A percentile compares a stretch with the other conserved stretches of the same genome.
Conservation (phyloP, 2,329 filamentous ascomycete species). For the Beauveria sp. region DNA sequence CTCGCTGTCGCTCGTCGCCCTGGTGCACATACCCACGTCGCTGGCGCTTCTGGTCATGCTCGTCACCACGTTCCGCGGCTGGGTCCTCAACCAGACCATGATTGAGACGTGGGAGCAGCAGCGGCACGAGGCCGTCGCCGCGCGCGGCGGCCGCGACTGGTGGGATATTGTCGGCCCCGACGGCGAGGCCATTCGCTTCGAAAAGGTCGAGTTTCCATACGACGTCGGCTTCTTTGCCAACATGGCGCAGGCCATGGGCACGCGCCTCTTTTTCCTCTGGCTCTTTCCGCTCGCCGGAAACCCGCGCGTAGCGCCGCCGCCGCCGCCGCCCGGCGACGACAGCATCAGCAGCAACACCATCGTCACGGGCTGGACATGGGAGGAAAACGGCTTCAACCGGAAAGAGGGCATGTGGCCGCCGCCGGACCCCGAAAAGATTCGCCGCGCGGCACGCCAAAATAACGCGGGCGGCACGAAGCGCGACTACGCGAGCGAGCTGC, state of each 20-base stretch:
- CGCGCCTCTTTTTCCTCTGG: conserved; percentile 58
- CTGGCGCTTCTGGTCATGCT: conserved; percentile 60
- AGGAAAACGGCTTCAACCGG: conserved; percentile 72
- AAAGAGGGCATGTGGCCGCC: conserved; percentile 54
- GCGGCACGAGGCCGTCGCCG: conserved; percentile 50
- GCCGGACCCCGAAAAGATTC: conserved; percentile 52
- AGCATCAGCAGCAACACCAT: background rate
- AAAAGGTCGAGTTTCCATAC: conserved; percentile 71
- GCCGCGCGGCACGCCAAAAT: conserved; percentile 32
- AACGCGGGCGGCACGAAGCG: conserved; percentile 28
- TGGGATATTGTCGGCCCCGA: conserved; percentile 31
- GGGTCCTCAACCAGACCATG: conserved; percentile 65
- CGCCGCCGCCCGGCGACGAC: conserved; percentile 28
- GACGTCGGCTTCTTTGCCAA: conserved; percentile 71
- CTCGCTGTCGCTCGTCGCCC: conserved; percentile 51
- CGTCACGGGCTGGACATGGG: conserved; percentile 50
- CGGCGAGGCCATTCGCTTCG: conserved; percentile 40
- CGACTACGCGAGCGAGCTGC: conserved; percentile 26
- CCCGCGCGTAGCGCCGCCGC: conserved; percentile 31
- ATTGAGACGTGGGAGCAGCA: conserved; percentile 75
- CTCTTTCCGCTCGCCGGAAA: conserved; percentile 56
- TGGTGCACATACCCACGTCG: conserved; percentile 51
- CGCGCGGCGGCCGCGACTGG: conserved; percentile 38
- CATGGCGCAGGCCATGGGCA: conserved; percentile 69
- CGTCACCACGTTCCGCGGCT: conserved; percentile 51